Evolutionary conservation across 23 red algal genomes (phyloP), one percentile per base, ranked within the genome.

Genomic region (Agarophyton chilense): DNA sequence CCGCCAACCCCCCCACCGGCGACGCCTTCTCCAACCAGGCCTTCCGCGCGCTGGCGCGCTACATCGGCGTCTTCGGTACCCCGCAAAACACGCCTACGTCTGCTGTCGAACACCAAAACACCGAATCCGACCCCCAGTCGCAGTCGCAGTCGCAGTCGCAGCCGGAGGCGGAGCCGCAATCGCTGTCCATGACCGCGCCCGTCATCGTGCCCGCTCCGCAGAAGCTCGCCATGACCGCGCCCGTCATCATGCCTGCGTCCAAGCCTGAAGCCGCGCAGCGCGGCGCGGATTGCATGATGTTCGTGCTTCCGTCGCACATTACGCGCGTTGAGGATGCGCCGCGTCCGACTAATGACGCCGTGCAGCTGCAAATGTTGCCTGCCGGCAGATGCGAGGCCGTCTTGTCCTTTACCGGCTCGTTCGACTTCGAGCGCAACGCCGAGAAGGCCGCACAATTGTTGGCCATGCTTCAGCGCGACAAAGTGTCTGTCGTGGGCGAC

Each of bases 11-110:
- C 13, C 63, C 63, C 0, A 47, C 34, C 34, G 84, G 72, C 36
- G 70, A 83, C 60, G 65, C 65, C 1, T 94, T 98, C 72, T 55
- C 82, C 72, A 88, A 72, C 36, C 64, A 47, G 24, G 96, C 92
- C 21, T 98, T 98, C 83, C 57, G 78, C 32, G 35, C 57, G 9
- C 88, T 98, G 42, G 96, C 96, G 71, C 62, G 82, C 58, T 98
- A 98, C 77, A 98, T 98, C 79, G 96, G 96, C 13, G 96, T 94
- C 22, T 92, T 98, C 71, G 89, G 92, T 40, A 61, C 77, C 25
- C 88, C 92, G 8, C 31, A 94, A 51, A 98, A 98, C 43, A 39
- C 34, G 34, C 68, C 77, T 18, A 40, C 72, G 12, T 18, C 11
- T 21, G 77, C 46, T 16, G 71, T 8, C 49, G 63, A 17, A 10